Base-by-base conservation (phyloP, 345 rosid genomes). In the Linum trigynum region DNA sequence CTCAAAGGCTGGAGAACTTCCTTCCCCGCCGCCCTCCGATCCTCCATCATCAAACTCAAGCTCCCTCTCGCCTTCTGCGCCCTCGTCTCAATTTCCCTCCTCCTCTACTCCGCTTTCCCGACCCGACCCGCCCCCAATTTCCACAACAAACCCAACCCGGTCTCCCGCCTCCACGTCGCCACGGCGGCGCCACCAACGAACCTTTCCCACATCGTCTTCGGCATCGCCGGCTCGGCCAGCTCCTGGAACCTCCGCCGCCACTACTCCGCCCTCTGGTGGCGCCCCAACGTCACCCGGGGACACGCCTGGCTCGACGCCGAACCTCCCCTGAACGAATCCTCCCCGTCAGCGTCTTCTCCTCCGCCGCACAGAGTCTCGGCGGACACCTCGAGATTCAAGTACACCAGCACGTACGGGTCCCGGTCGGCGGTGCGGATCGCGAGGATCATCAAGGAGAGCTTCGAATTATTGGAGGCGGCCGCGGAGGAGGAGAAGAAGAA, bases 261-360 rank as follows among this genome's bases (percentile, higher is more conserved):
- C 32, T 88, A 82, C 78, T 15, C 76, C 5, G 89, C 87, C 51
- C 81, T 85, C 2, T 90, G 98, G 98, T 90, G 98, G 97, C 76
- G 63, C 45, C 86, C 94, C 6, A 82, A 83, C 63, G 68, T 71
- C 17, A 86, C 85, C 23, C 86, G 89, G 5, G 98, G 98, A 16
- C 86, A 69, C 60, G 91, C 86, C 8, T 92, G 98, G 97, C 88
- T 90, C 10, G 91, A 92, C 50, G 81, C 82, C 69, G 66, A 75
- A 32, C 96, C 97, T 1, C 65, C 67, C 2, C 66, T 63, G 32
- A 67, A 72, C 51, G 67, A 48, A 41, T 70, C 67, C 2, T 84
- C 86, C 92, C 85, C 86, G 0, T 50, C 57, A 0, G 45, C 57
- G 11, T 66, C 72, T n/a, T 83, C 85, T 1, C 97, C 85, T 1